A percentile compares a stretch with the other conserved stretches of the same genome.
Evolutionary conservation across 352 stramenopile species (phyloP).

Genomic region (Globisporangium perplexum): DNA sequence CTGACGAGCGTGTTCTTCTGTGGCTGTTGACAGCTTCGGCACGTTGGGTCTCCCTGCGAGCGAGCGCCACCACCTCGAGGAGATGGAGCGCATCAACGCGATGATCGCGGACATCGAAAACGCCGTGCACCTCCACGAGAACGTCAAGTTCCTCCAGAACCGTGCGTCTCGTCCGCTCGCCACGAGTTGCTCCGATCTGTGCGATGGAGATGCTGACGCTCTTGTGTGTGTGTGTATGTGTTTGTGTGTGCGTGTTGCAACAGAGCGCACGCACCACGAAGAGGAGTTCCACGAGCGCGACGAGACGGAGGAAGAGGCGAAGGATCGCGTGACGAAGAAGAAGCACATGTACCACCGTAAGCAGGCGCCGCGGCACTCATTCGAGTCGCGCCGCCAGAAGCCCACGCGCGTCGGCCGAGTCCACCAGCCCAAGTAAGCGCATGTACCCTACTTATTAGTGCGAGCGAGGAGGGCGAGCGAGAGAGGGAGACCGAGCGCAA

Average conservation of each 20-base stretch:
- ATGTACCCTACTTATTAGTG: background rate
- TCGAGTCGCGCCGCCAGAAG: slow-evolving; percentile 39
- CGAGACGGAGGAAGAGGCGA: slow-evolving; percentile 48
- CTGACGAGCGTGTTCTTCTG: too few species aligned
- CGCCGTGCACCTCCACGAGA: slow-evolving; percentile 51
- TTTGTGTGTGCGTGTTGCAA: too few species aligned
- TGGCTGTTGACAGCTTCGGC: slow-evolving; percentile 11
- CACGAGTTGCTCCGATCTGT: background rate
- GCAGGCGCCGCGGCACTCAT: slow-evolving; percentile 33
- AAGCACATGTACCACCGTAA: slow-evolving; percentile 39
- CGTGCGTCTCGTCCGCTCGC: slow-evolving; percentile 13
- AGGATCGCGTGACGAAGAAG: slow-evolving; percentile 33
- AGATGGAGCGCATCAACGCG: slow-evolving; percentile 72
- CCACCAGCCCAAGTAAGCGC: slow-evolving; percentile 56
- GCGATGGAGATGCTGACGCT: background rate
- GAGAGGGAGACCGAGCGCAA: background rate
- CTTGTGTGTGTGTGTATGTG: slow-evolving; percentile 2
- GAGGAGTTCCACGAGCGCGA: slow-evolving; percentile 57
- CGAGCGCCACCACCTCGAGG: slow-evolving; percentile 54
- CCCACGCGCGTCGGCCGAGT: slow-evolving; percentile 53
- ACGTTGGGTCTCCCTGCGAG: slow-evolving; percentile 33
- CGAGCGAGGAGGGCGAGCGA: too few species aligned
- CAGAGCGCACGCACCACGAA: slow-evolving; percentile 47
- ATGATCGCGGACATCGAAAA: slow-evolving; percentile 74
- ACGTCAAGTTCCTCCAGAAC: slow-evolving; percentile 53